Base-by-base conservation (phyloP, 495 filamentous ascomycete species). In the Penicillium pancosmium region DNA sequence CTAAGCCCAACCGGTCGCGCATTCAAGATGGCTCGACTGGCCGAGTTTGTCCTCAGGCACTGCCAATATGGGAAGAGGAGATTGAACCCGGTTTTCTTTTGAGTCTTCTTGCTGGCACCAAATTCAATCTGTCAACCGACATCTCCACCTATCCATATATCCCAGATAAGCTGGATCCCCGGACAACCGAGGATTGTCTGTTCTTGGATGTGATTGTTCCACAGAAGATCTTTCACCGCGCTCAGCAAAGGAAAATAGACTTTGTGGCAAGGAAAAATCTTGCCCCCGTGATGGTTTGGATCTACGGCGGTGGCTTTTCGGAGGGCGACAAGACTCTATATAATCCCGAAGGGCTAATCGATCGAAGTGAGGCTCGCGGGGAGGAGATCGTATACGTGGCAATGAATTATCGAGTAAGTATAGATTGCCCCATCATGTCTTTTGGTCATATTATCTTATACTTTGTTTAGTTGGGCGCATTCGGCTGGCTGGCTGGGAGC, bases 341-440 rank as follows among this genome's bases (percentile, higher is more conserved):
- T 5, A 67, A 73, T 57, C 72, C 82, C 12, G 68, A 72, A 3
- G 80, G 79, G 7, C 54, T 88, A 47, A 76, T 86, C 16, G 57
- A 73, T 13, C 68, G 73, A 10, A 75, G 82, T 35, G 69, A 67
- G 35, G 62, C 68, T 9, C 68, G 51, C 2, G 65, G 73, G 1
- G 67, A 79, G 5, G 83, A 82, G 15, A 73, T 88, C 48, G 82
- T 89, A 16, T 89, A 78, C 55, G 83, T 89, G 5, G 70, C 84
- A 18, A 55, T 86, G 36, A 89, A 88, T 61, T 89, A 90, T 59
- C 78, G 86, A 5, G 74, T 77, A 61, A 69, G 68, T 67, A 40
- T 1, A 11, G 21, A 31, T 8, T 19, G 15, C 19, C 8, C 16
- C 35, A 0, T 18, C 23, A 19, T 31, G 19, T 43, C 21, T 11